These are phyloP conservation scores for Dictyostelium capitatum DNA, from an alignment of 78 protist genomes.

Conservation along the genomic window DNA sequence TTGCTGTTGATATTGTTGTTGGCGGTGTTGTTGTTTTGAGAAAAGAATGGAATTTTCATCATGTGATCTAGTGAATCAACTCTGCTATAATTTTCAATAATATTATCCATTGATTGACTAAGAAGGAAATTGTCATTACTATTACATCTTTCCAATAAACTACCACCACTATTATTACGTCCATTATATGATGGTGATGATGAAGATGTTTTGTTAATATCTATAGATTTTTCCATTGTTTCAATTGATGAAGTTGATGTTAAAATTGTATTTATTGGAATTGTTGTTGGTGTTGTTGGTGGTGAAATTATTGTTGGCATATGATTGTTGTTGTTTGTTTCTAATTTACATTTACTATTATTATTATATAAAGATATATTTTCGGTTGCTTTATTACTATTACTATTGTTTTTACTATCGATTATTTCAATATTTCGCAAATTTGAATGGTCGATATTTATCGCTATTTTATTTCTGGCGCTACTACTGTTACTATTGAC, in stretches of 20 bases:
- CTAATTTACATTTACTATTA: background rate
- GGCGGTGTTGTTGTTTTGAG: background rate
- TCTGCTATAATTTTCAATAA: constrained; percentile 39
- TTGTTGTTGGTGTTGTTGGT: background rate
- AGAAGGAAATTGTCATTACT: constrained; percentile 12
- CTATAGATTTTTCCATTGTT: background rate
- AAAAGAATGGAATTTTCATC: constrained; percentile 40
- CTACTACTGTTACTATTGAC: background rate
- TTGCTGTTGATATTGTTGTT: background rate
- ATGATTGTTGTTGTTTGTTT: background rate
- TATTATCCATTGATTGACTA: constrained; percentile 22
- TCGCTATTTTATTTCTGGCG: constrained; percentile 8
- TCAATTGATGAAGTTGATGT: no score
- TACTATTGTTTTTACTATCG: background rate
- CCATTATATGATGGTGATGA: no score
- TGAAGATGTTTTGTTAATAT: background rate
- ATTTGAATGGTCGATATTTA: background rate
- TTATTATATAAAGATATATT: background rate
- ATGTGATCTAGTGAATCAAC: background rate
- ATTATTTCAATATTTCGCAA: constrained; percentile 1
- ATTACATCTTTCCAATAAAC: background rate
- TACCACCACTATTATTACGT: no score
- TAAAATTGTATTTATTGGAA: no score
- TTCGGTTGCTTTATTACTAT: background rate
- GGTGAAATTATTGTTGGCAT: background rate